A percentile compares a stretch with the other conserved stretches of the same genome.
These are phyloP conservation scores for Phytophthora citricola DNA, from an alignment of 352 stramenopile species.

Conservation along the genomic window DNA sequence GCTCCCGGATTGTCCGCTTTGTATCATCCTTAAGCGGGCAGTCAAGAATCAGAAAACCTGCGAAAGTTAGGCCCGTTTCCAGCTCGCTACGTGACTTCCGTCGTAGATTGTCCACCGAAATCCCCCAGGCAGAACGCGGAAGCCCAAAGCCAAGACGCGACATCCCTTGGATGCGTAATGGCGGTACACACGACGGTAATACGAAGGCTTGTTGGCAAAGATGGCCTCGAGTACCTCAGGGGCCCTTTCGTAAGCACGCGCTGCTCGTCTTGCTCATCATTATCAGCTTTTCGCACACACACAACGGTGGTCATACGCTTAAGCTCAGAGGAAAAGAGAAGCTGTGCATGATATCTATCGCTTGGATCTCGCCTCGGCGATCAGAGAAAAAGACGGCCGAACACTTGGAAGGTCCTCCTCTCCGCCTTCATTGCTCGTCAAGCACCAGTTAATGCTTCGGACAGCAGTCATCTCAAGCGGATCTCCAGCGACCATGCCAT, in stretches of 20 bases:
- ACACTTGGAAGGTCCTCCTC: conserved; percentile 26
- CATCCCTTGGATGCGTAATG: conserved; percentile 84
- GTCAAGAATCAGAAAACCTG: conserved; percentile 93
- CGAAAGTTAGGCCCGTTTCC: conserved; percentile 95
- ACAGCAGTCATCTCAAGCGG: conserved; percentile 98
- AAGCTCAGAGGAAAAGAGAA: conserved; percentile 96
- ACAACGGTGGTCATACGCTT: conserved; percentile 98
- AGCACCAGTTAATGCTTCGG: conserved; percentile 74
- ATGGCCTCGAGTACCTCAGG: conserved; percentile 94
- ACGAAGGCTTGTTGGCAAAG: conserved; percentile 86
- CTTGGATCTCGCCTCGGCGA: conserved; percentile 65
- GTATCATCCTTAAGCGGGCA: conserved; percentile 97
- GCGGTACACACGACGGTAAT: conserved; percentile 91
- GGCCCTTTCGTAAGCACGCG: conserved; percentile 97
- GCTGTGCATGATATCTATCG: conserved; percentile 95
- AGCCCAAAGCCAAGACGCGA: conserved; percentile 96
- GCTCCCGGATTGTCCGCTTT: conserved; percentile 92
- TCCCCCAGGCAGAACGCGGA: conserved; percentile 84
- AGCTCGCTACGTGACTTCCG: conserved; percentile 85
- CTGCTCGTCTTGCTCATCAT: conserved; percentile 73
- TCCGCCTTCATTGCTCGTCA: conserved; percentile 59
- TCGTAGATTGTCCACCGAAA: conserved; percentile 63
- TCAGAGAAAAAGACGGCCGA: conserved; percentile 41
- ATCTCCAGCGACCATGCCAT: conserved; percentile 96
- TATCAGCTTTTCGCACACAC: conserved; percentile 75